A percentile compares a stretch with the other conserved stretches of the same genome.
Conservation (phyloP, 2,329 filamentous ascomycete species). For the Pyrenochaeta sp. region DNA sequence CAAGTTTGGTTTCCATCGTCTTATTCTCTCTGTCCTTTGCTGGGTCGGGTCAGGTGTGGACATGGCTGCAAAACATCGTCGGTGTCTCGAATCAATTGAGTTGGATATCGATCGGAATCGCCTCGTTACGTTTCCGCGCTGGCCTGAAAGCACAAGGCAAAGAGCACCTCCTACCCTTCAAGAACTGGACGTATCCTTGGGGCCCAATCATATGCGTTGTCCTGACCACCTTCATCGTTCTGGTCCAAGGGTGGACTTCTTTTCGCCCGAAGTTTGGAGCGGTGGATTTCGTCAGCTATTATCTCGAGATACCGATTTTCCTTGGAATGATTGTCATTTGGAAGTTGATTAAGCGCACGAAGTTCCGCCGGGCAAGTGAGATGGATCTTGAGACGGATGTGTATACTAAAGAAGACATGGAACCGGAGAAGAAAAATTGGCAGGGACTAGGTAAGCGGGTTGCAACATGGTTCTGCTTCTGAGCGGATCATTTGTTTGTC, state of each 20-base stretch:
- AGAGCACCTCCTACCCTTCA: conserved; percentile 56
- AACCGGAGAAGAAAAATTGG: conserved; percentile 31
- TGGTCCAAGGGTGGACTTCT: conserved; percentile 52
- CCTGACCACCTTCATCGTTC: conserved; percentile 37
- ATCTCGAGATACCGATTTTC: conserved; percentile 51
- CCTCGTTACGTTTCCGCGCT: conserved; percentile 65
- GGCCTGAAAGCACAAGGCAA: conserved; percentile 55
- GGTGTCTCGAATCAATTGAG: conserved; percentile 62
- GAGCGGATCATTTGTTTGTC: neutral
- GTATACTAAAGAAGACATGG: conserved; percentile 39
- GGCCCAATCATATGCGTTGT: conserved; percentile 52
- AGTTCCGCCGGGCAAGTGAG: conserved; percentile 30
- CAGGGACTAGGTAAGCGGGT: conserved; percentile 28
- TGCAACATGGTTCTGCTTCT: conserved; percentile 41
- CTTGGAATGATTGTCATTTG: conserved; percentile 35
- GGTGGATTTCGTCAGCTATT: conserved; percentile 58
- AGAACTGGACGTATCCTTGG: conserved; percentile 66
- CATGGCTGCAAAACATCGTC: conserved; percentile 75
- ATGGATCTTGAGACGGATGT: conserved; percentile 43
- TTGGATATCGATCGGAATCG: conserved; percentile 63
- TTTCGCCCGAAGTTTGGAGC: conserved; percentile 59
- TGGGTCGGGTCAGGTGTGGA: conserved; percentile 50
- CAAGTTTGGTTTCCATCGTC: conserved; percentile 46
- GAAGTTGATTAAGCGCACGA: conserved; percentile 40
- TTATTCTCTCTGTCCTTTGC: conserved; percentile 55